These are phyloP conservation scores for Talaromyces funiculosus DNA, from an alignment of 2,329 filamentous ascomycete species.

Conservation along the genomic window DNA sequence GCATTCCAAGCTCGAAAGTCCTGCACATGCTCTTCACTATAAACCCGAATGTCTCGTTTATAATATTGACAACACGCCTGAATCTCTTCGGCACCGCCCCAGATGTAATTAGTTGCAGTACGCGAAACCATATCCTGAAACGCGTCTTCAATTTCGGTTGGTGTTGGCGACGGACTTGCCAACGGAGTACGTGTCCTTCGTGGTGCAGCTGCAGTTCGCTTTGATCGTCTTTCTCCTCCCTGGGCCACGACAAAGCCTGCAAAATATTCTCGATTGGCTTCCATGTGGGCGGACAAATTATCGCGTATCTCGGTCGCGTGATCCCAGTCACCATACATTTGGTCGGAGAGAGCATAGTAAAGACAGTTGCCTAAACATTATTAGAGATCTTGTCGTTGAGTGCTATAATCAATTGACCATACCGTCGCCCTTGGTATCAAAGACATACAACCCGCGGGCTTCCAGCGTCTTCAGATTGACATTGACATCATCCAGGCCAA, in stretches of 20 bases:
- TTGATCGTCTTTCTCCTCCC: constrained; percentile 53
- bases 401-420: constrained; percentile 25
- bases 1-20: constrained; percentile 43
- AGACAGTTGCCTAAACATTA: constrained; percentile 57
- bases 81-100: constrained; percentile 63
- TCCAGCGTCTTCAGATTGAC: constrained; percentile 34
- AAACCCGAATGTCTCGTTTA: constrained; percentile 58
- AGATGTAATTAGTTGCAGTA: constrained; percentile 57
- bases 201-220: constrained; percentile 46
- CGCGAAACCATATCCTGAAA: constrained; percentile 53
- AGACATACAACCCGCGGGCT: constrained; percentile 53
- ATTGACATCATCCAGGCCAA: constrained; percentile 5
- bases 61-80: constrained; percentile 60
- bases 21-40: constrained; percentile 39
- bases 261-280: constrained; percentile 55
- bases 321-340: constrained; percentile 57
- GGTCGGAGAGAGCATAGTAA: constrained; percentile 63
- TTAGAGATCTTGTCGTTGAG: neutral
- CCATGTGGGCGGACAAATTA: constrained; percentile 58
- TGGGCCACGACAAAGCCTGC: constrained; percentile 57
- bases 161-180: constrained; percentile 37
- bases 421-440: constrained; percentile 59
- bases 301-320: constrained; percentile 55
- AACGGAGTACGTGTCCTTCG: constrained; percentile 18
- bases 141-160: constrained; percentile 53